Percentiles rank a stretch among this genome's conserved stretches.
These are phyloP conservation scores for Liriodendron chinense DNA, from an alignment of 164 flowering plant genomes.

Conservation along the genomic window DNA sequence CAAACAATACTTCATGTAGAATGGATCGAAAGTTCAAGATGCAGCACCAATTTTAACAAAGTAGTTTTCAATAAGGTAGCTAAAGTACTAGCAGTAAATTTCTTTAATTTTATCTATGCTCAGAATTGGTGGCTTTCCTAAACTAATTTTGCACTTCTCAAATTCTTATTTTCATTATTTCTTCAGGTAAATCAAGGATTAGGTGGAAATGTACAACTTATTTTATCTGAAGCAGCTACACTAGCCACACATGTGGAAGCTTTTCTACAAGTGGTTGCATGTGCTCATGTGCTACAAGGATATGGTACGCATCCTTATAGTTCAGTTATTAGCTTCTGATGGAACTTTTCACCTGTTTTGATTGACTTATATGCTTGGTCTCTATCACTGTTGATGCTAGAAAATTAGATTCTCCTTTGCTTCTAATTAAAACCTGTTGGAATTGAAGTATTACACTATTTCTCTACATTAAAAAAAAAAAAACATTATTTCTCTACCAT, in stretches of 20 bases:
- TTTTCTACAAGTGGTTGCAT: slow-evolving; percentile 81
- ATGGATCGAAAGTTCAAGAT: slow-evolving; percentile 56
- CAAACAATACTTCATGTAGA: slow-evolving; percentile 59
- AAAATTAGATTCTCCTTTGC: not conserved
- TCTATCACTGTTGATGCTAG: not conserved
- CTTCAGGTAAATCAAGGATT: slow-evolving; percentile 80
- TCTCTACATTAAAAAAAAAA: not conserved
- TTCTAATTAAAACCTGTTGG: not conserved
- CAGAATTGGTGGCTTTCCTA: not conserved
- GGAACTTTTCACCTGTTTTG: not conserved
- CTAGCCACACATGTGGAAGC: slow-evolving; percentile 81
- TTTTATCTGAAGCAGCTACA: slow-evolving; percentile 96
- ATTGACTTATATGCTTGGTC: not conserved
- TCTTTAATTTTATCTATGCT: not conserved
- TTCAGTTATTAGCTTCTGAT: not conserved
- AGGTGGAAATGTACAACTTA: slow-evolving; percentile 84
- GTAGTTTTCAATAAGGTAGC: slow-evolving; percentile 78
- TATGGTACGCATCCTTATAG: slow-evolving; percentile 55
- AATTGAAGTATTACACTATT: not conserved
- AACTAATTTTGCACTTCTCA: not conserved
- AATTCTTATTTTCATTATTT: not conserved
- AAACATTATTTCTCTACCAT: not conserved
- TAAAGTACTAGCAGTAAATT: slow-evolving; percentile 2
- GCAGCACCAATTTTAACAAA: slow-evolving; percentile 79
- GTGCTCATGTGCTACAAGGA: slow-evolving; percentile 95